Evolutionary conservation across 116 monocot genomes (phyloP).

Genomic region (Zostera marina): DNA sequence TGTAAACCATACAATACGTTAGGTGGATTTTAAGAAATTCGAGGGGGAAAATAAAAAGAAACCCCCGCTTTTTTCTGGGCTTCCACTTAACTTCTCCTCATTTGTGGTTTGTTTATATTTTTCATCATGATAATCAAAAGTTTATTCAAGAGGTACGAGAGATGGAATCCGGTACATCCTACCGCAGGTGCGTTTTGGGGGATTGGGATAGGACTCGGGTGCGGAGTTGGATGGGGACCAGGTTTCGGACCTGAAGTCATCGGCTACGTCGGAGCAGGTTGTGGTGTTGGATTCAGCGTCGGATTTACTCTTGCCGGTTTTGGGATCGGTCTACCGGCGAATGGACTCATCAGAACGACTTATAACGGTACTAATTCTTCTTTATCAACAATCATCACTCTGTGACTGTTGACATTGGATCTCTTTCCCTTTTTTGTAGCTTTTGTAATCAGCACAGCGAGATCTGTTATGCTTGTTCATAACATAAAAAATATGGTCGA

Average conservation of each 20-base stretch:
- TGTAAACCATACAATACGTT: too few species aligned
- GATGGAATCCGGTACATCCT: constrained; percentile 96
- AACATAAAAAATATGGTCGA: constrained; percentile 14
- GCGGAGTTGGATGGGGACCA: constrained; percentile 94
- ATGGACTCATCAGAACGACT: constrained; percentile 22
- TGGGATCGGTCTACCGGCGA: constrained; percentile 69
- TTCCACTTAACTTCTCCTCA: too few species aligned
- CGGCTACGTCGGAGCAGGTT: constrained; percentile 92
- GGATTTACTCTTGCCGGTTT: constrained; percentile 57
- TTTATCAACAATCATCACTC: not conserved
- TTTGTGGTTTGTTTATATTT: not conserved
- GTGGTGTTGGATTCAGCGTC: constrained; percentile 75
- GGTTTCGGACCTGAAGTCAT: constrained; percentile 91
- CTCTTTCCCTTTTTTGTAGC: constrained; percentile 10
- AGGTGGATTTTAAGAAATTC: too few species aligned
- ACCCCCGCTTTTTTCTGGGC: too few species aligned
- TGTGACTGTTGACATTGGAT: not conserved
- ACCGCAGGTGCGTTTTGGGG: constrained; percentile 84
- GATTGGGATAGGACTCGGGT: constrained; percentile 80
- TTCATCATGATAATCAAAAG: constrained; percentile 80
- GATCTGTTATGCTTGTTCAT: constrained; percentile 11
- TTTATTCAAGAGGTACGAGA: constrained; percentile 59
- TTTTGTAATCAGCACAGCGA: constrained; percentile 24
- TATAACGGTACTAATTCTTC: constrained; percentile 18
- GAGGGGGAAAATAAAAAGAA: too few species aligned